Conservation (phyloP, 441 rosid genomes). For the Brassica balearica region DNA sequence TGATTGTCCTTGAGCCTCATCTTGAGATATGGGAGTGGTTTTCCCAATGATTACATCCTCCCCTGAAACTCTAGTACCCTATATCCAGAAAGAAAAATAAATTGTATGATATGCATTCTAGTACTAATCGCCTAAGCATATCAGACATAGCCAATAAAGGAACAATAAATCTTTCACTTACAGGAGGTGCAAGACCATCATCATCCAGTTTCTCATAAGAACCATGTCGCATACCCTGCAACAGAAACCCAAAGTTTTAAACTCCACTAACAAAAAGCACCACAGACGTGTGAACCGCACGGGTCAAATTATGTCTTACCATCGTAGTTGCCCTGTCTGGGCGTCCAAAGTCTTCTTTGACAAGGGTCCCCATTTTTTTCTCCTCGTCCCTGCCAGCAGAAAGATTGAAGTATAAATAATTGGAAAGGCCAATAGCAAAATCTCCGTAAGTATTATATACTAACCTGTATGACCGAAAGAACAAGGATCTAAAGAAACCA, state of each 20-base stretch:
- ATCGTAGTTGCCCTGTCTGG: constrained; percentile 92
- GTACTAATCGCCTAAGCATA: constrained; percentile 23
- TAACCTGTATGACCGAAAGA: constrained; percentile 96
- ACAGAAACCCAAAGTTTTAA: constrained; percentile 36
- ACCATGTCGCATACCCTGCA: constrained; percentile 98
- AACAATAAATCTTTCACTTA: constrained; percentile 46
- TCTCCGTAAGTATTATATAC: constrained; percentile 22
- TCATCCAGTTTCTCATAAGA: constrained; percentile 97
- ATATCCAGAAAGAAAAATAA: constrained; percentile 28
- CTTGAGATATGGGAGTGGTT: constrained; percentile 92
- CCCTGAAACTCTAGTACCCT: constrained; percentile 98
- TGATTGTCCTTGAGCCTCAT: constrained; percentile 92
- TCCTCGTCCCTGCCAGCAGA: constrained; percentile 81
- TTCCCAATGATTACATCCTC: constrained; percentile 87
- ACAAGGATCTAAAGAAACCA: constrained; percentile 94
- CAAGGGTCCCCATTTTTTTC: constrained; percentile 99
- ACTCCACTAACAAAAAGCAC: constrained; percentile 27
- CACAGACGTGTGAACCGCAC: constrained; percentile 3
- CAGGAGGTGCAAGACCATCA: constrained; percentile 99
- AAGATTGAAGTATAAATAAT: constrained; percentile 21
- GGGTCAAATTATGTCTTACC: constrained; percentile 52
- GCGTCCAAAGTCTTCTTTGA: constrained; percentile 97
- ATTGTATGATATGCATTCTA: constrained; percentile 3
- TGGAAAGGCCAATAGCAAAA: constrained; percentile 23
- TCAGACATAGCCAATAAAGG: not conserved